A percentile compares a stretch with the other conserved stretches of the same genome.
Evolutionary conservation across 192 early-diverging fungal species (phyloP).

Genomic region (Coemansia sp.): DNA sequence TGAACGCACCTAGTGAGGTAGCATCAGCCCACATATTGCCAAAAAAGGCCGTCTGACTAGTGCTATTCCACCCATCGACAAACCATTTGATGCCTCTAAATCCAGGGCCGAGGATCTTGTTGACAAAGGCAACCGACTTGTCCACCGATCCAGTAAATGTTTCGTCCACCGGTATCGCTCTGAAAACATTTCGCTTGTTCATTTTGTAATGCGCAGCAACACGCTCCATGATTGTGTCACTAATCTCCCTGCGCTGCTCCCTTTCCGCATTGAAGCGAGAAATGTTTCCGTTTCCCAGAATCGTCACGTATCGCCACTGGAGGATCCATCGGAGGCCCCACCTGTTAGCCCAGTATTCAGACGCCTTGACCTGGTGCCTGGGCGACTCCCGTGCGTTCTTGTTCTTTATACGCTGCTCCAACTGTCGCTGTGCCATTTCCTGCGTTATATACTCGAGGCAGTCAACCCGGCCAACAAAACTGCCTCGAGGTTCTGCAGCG

Average conservation of each 20-base stretch:
- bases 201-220: neutral
- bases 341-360: conserved; percentile 15
- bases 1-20: conserved; percentile 9
- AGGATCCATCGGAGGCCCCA: conserved; percentile 27
- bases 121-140: neutral
- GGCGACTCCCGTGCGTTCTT: neutral
- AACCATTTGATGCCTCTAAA: conserved; percentile 10
- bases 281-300: conserved; percentile 20
- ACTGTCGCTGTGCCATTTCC: neutral
- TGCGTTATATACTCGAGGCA: conserved; percentile 20
- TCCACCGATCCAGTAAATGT: conserved; percentile 6
- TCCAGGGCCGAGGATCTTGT: conserved; percentile 8
- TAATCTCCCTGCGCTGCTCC: neutral
- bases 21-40: conserved; percentile 16
- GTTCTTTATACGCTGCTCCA: neutral
- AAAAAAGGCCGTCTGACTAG: conserved; percentile 15
- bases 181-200: neutral
- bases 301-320: conserved; percentile 7
- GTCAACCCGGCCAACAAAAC: neutral
- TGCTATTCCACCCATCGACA: conserved; percentile 34
- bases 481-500: neutral
- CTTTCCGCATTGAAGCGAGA: neutral
- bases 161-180: conserved; percentile 20
- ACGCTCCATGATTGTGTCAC: conserved; percentile 1
- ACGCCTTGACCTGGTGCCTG: neutral